Base-by-base conservation (phyloP, 192 early-diverging fungal species). In the Podila clonocystis region DNA sequence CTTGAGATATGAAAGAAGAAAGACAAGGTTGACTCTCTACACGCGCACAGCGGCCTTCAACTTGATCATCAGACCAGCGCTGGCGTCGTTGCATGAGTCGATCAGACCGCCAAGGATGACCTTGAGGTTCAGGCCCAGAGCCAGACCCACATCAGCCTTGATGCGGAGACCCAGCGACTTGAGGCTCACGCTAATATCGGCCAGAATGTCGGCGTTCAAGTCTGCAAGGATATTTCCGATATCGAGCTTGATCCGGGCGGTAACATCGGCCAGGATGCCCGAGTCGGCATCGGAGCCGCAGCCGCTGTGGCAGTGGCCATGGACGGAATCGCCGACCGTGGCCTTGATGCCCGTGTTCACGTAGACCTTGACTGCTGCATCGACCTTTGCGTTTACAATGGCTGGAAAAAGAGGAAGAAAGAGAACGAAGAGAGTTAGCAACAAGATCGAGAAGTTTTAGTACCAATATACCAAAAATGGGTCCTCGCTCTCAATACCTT, bases 301-400 rank as follows among this genome's bases (percentile, higher is more conserved):
- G 0, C 34, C 45, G 58, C 31, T 36, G 11, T 57, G 48, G 58
- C 68, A 70, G 57, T 70, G 68, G 19, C 29, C 9, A 4, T 20
- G 68, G 1, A 70, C 68, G 34, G 57, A 15, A 6, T 70, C 41
- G 22, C 45, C 58, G 45, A 70, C 50, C 24, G 29, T 58, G 36
- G 68, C 20, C 38, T 34, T 70, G 68, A 70, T 61, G 12, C 58
- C 58, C 2, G 59, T 7, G 45, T 70, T 70, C 26, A 70, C 68
- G 26, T 45, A 70, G 58, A 61, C 68, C 58, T 70, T 62, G 58
- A 70, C 58, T 13, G 24, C 29, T 20, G 68, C 68, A 70, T 70
- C 68, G 2, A 70, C 59, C 58, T 49, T 60, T 24, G 41, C 68
- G 60, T 70, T 29, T 13, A 70, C 68, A 4, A 70, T 60, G 24